phyloP scores from a whole-genome alignment of 1,284 basidiomycete genomes.

The Clitocybe nebularis region DNA sequence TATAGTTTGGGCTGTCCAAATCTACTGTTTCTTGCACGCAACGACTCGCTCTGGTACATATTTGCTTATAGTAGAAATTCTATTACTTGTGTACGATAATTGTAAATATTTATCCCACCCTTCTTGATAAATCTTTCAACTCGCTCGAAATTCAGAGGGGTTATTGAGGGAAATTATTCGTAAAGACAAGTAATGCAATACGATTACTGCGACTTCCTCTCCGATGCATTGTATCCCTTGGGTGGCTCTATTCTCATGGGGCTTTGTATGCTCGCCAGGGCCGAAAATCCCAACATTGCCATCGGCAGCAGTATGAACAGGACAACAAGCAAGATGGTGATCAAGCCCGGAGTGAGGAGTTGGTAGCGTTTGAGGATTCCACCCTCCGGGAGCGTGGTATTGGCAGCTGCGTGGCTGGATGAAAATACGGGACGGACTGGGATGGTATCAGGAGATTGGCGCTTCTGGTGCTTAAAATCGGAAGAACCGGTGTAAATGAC shows the following conservation, averaged over 20 bases:
- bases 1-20: background rate
- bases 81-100: slow-evolving; percentile 1
- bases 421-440: slow-evolving; percentile 23
- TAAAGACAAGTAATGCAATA: background rate
- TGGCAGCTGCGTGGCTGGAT: slow-evolving; percentile 20
- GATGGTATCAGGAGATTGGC: slow-evolving; percentile 26
- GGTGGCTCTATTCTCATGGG: slow-evolving; percentile 58
- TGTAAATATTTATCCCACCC: slow-evolving; percentile 1
- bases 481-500: slow-evolving; percentile 61
- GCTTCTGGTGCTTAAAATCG: slow-evolving; percentile 29
- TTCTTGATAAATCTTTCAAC: too few species aligned
- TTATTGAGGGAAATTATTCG: too few species aligned
- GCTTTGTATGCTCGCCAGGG: slow-evolving; percentile 76
- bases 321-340: slow-evolving; percentile 62
- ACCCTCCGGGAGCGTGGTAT: slow-evolving; percentile 37
- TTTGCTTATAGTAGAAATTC: slow-evolving; percentile 1
- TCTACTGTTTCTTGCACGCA: background rate
- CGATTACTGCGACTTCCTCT: slow-evolving; percentile 75
- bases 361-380: slow-evolving; percentile 74
- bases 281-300: slow-evolving; percentile 60
- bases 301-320: slow-evolving; percentile 75
- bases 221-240: slow-evolving; percentile 63
- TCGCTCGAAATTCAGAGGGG: too few species aligned
- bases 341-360: slow-evolving; percentile 77
- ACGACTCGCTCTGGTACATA: background rate